Conservation (phyloP, 441 rosid genomes). For the Arabidopsis lyrata region DNA sequence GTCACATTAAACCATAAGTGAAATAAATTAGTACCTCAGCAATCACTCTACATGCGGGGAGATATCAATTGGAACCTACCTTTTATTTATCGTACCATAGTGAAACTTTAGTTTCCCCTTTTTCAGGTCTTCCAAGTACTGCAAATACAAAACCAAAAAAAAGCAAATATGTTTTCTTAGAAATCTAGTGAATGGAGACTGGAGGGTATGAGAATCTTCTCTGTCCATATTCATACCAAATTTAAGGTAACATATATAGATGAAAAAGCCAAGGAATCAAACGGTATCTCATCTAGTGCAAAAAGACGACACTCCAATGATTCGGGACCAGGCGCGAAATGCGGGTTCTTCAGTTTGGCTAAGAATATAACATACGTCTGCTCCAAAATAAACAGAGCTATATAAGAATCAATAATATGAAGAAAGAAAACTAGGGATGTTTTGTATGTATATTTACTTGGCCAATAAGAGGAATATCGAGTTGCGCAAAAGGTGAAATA, state of each 20-base stretch:
- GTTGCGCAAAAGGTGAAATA: constrained; percentile 84
- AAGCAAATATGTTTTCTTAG: neutral
- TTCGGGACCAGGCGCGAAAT: constrained; percentile 90
- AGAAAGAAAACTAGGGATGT: neutral
- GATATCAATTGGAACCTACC: constrained; percentile 49
- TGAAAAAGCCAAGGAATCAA: constrained; percentile 91
- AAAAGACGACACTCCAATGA: constrained; percentile 89
- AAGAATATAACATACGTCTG: constrained; percentile 93
- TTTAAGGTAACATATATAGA: constrained; percentile 83
- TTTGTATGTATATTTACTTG: constrained; percentile 57
- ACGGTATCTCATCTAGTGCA: constrained; percentile 82
- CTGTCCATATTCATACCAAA: constrained; percentile 61
- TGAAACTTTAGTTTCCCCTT: constrained; percentile 73
- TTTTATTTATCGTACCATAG: constrained; percentile 88
- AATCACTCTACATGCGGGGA: neutral
- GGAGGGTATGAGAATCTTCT: constrained; percentile 12
- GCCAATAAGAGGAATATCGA: constrained; percentile 94
- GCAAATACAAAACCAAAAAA: constrained; percentile 36
- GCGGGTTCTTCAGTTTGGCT: constrained; percentile 80
- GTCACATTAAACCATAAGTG: constrained; percentile 13
- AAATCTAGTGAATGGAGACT: constrained; percentile 4
- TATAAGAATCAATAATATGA: constrained; percentile 1
- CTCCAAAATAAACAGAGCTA: constrained; percentile 40
- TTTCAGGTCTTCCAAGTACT: constrained; percentile 83
- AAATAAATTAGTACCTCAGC: neutral